Conservation (phyloP, 1,284 basidiomycete species). For the Golubevia sp. region DNA sequence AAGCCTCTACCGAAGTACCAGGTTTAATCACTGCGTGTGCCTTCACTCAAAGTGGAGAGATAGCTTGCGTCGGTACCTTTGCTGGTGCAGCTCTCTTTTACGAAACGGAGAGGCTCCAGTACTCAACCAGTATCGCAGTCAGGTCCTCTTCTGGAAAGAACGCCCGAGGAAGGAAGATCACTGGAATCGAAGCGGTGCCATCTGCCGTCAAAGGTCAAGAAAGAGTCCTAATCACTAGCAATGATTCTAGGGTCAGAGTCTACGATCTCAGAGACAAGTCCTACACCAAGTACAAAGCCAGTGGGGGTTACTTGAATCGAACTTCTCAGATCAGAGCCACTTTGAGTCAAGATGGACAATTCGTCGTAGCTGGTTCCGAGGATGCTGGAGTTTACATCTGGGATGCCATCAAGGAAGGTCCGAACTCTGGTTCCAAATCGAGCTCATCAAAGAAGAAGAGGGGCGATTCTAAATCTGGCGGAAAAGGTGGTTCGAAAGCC, state of each 20-base stretch:
- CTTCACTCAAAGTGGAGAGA: constrained; percentile 55
- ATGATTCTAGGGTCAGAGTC: constrained; percentile 61
- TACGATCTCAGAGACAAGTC: constrained; percentile 50
- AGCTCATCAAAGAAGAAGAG: not conserved
- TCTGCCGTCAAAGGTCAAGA: constrained; percentile 28
- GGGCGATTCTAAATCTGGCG: not conserved
- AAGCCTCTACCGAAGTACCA: constrained; percentile 38
- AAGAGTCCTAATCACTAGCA: constrained; percentile 60
- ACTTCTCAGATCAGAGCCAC: constrained; percentile 58
- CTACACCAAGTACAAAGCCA: constrained; percentile 36
- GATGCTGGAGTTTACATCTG: constrained; percentile 57
- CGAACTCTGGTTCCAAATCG: not conserved
- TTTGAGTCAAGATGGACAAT: constrained; percentile 47
- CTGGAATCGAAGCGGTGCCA: constrained; percentile 48
- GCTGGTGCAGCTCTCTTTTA: constrained; percentile 52
- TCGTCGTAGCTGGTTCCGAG: constrained; percentile 60
- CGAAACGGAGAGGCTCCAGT: constrained; percentile 46
- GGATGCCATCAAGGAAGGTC: constrained; percentile 12
- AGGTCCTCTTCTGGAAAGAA: constrained; percentile 55
- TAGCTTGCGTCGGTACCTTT: constrained; percentile 59
- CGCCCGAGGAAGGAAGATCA: constrained; percentile 61
- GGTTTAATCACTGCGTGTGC: constrained; percentile 61
- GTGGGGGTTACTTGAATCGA: constrained; percentile 28
- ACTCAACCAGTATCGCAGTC: constrained; percentile 44
- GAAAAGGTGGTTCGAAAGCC: too few species aligned